Base-by-base conservation (phyloP, 768 basidiomycete species). In the Rossbeevera mucosa region DNA sequence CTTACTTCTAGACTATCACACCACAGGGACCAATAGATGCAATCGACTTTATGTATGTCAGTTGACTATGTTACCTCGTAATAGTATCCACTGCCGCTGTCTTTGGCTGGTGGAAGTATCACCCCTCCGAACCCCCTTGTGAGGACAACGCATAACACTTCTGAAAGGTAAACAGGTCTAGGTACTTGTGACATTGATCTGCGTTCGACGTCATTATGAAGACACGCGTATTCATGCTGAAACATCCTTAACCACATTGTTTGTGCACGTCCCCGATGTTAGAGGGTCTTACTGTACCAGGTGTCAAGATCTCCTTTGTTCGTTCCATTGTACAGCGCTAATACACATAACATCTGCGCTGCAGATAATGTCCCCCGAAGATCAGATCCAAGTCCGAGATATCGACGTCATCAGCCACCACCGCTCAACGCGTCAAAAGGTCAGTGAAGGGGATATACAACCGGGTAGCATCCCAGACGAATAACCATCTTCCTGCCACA, bases 1-100 rank as follows among this genome's bases (percentile, higher is more conserved):
- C 53, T 64, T 24, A 52, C 59, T 45, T 66, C 64, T 52, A 58
- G 63, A 51, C 28, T 58, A 22, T 64, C 64, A 16, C 50, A 54
- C 13, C 8, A 49, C 21, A 50, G 18, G 20, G 44, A 5, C 26
- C 47, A 47, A 4, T 65, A 51, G 53, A 33, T 9, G 33, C 33
- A n/a, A 33, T n/a, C 16, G n/a, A 33, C n/a, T 33, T n/a, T n/a
- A 33, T 33, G 9, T 28, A 33, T 4, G 28, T 11, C 31, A 8
- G 31, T 33, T 8, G 33, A 3, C 11, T 33, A 33, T 33, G 33
- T n/a, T 33, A 33, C 16, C 13, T 28, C 8, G 26, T 14, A n/a
- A 33, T 33, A 33, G 8, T 33, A n/a, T 33, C n/a, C 16, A 33
- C 16, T 9, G n/a, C 1, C 16, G 7, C 14, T 33, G 33, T n/a